These are phyloP conservation scores for Amanita pallidorosea DNA, from an alignment of 768 basidiomycete genomes.

Conservation along the genomic window DNA sequence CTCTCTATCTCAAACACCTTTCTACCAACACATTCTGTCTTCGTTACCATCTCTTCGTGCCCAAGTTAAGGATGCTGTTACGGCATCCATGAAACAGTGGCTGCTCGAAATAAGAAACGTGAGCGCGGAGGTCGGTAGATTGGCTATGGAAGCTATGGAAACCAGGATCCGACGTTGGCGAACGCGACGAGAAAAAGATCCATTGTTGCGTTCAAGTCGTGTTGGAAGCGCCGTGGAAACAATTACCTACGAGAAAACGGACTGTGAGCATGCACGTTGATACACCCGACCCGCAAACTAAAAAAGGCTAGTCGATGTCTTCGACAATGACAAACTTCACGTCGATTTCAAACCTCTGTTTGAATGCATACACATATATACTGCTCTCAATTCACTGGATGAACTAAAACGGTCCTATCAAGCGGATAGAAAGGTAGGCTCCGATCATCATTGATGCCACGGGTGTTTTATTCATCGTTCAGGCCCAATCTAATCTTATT, in stretches of 20 bases:
- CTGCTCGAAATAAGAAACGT: slow-evolving; percentile 88
- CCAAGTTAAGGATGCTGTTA: slow-evolving; percentile 90
- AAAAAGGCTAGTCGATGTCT: slow-evolving; percentile 59
- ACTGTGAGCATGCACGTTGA: slow-evolving; percentile 51
- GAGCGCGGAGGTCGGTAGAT: slow-evolving; percentile 73
- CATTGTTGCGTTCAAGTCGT: slow-evolving; percentile 59
- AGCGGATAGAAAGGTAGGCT: slow-evolving; percentile 81
- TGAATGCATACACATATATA: slow-evolving; percentile 96
- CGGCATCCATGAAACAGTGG: slow-evolving; percentile 95
- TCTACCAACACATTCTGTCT: slow-evolving; percentile 85
- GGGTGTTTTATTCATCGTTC: slow-evolving; percentile 1
- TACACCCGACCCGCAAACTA: slow-evolving; percentile 7
- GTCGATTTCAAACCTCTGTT: slow-evolving; percentile 95
- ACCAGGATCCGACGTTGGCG: slow-evolving; percentile 75
- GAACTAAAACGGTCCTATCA: slow-evolving; percentile 90
- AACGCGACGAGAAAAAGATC: slow-evolving; percentile 73
- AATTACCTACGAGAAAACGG: slow-evolving; percentile 87
- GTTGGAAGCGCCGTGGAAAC: slow-evolving; percentile 90
- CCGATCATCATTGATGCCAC: not conserved
- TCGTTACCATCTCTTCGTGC: slow-evolving; percentile 83
- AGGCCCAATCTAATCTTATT: slow-evolving; percentile 97
- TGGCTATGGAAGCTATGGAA: slow-evolving; percentile 89
- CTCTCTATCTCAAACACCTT: slow-evolving; percentile 83
- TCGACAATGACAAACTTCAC: slow-evolving; percentile 81
- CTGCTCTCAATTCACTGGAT: slow-evolving; percentile 79